Evolutionary conservation across 192 early-diverging fungal species (phyloP), one percentile per base, ranked within the genome.

Genomic region (Backusella tarrabulga): DNA sequence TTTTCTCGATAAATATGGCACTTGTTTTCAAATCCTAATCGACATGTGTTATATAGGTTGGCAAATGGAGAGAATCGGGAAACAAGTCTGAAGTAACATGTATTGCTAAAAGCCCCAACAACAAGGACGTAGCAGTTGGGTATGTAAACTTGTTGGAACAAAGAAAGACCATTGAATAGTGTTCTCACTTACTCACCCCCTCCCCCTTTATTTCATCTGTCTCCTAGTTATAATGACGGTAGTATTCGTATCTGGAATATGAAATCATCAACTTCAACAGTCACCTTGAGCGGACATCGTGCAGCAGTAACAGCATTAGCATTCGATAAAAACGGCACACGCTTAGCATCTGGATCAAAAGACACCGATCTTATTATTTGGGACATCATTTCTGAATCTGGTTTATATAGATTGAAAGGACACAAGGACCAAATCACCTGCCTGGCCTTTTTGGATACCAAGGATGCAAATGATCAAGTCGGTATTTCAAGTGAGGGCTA

Each of bases 341-440:
- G 92, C 14, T 88, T 99, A 26, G 97, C 92, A 0, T 98, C 97
- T 4, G 97, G 97, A 21, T 93, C 96, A 21, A 90, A 83, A 71
- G 97, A 99, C 77, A 99, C 97, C 6, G 96, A 99, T 83, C 76
- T 99, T 35, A 93, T 99, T 77, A 77, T 99, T 32, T 99, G 97
- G 97, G 97, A 99, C 78, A 87, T 97, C 6, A 90, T 98, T 34
- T 92, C 92, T 32, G 97, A 98, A 79, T 86, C 89, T 52, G 97
- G 97, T 15, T 85, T 98, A 76, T 95, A 88, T 80, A 86, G 96
- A 75, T 87, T 99, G 76, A 91, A 92, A 34, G 97, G 97, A 15
- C 97, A 99, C 84, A 98, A 97, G 81, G 97, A 99, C 80, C 94
- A 97, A 82, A 87, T 99, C 50, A 97, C 97, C 29, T 80, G 86